Conservation (phyloP, 169 alveolate species). For the Perkinsus olseni region DNA sequence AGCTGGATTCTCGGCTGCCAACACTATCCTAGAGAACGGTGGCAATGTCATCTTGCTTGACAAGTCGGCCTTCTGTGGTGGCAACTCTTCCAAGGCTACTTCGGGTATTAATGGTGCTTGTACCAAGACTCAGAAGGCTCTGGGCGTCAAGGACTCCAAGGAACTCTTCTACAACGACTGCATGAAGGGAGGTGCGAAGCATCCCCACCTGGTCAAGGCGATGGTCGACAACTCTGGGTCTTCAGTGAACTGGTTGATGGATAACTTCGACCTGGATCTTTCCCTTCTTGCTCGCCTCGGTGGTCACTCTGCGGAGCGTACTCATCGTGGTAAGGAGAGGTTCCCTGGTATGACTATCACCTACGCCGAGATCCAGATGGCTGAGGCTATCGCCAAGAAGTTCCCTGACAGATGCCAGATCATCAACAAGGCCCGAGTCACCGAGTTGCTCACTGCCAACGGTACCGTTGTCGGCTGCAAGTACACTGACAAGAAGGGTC, state of each 20-base stretch:
- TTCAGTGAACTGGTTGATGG: conserved; percentile 21
- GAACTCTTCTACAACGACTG: conserved; percentile 27
- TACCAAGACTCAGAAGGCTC: conserved; percentile 26
- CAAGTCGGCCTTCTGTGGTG: conserved; percentile 19
- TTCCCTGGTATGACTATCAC: conserved; percentile 26
- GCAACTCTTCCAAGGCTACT: conserved; percentile 33
- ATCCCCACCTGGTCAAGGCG: conserved; percentile 19
- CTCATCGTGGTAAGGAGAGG: conserved; percentile 33
- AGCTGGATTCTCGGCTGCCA: conserved; percentile 18
- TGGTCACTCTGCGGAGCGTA: conserved; percentile 43
- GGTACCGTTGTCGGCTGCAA: background rate
- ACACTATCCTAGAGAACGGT: conserved; percentile 13
- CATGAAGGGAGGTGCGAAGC: conserved; percentile 12
- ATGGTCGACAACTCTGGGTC: conserved; percentile 18
- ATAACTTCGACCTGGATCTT: conserved; percentile 24
- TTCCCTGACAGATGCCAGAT: background rate
- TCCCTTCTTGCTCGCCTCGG: conserved; percentile 37
- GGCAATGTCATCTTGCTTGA: conserved; percentile 21
- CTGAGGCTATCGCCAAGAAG: conserved; percentile 29
- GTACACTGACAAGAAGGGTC: conserved; percentile 24
- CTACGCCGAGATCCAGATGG: conserved; percentile 21
- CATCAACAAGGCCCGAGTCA: background rate
- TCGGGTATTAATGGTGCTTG: conserved; percentile 39
- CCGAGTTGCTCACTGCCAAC: conserved; percentile 3
- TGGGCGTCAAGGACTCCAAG: conserved; percentile 26